Percentiles rank a stretch among this genome's conserved stretches.
These are phyloP conservation scores for Pisolithus orientalis DNA, from an alignment of 768 basidiomycete genomes.

Conservation along the genomic window DNA sequence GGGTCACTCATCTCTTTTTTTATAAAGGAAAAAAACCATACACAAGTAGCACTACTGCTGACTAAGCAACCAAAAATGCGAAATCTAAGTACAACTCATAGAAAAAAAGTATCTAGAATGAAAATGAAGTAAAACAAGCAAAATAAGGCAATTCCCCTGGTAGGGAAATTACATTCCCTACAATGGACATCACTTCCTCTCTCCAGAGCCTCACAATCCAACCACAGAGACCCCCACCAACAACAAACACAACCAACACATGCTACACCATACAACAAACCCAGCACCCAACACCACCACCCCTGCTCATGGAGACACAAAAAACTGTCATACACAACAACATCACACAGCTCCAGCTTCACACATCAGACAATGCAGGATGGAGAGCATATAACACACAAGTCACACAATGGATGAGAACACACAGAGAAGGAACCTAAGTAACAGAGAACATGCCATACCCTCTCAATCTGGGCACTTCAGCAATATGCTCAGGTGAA, in stretches of 20 bases:
- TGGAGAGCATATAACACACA: background rate
- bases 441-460: background rate
- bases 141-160: too few relatives aligned
- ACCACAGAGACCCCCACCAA: too few relatives aligned
- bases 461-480: background rate
- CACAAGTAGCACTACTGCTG: too few relatives aligned
- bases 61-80: too few relatives aligned
- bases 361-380: background rate
- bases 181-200: background rate
- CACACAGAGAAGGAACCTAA: background rate
- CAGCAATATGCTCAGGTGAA: background rate
- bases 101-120: too few relatives aligned
- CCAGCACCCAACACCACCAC: background rate
- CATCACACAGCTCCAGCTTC: background rate
- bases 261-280: background rate
- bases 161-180: too few relatives aligned
- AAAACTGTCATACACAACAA: background rate
- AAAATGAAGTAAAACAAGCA: too few relatives aligned
- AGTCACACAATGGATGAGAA: background rate
- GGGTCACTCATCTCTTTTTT: too few relatives aligned
- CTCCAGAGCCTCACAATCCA: too few relatives aligned
- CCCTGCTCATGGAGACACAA: background rate
- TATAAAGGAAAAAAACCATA: too few relatives aligned
- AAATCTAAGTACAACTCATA: too few relatives aligned
- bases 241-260: too few relatives aligned